Conservation (phyloP, 345 rosid genomes). For the Pseudoturritis turrita region DNA sequence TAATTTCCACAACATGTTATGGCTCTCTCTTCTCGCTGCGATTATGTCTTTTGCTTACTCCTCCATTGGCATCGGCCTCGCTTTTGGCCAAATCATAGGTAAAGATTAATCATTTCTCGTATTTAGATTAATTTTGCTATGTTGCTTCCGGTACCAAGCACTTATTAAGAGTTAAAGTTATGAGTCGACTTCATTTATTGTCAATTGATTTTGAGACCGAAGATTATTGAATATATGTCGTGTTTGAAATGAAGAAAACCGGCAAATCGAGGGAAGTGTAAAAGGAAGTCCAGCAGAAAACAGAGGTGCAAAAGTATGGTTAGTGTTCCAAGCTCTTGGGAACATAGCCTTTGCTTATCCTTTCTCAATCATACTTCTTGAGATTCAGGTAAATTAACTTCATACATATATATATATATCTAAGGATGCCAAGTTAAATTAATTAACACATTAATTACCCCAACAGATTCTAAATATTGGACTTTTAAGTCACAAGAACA, state of each 20-base stretch:
- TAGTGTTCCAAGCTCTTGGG: conserved; percentile 75
- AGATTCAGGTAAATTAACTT: conserved; percentile 52
- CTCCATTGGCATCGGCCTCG: conserved; percentile 33
- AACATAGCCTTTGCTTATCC: conserved; percentile 82
- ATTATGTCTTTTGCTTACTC: conserved; percentile 36
- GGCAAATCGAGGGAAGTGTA: conserved; percentile 48
- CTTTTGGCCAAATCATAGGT: conserved; percentile 28
- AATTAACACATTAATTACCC: neutral
- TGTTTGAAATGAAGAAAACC: conserved; percentile 34
- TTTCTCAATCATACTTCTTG: conserved; percentile 56
- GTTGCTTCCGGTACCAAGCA: neutral
- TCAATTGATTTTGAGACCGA: neutral
- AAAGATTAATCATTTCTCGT: neutral
- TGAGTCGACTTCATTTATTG: neutral
- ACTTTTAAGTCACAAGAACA: neutral
- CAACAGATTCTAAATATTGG: neutral
- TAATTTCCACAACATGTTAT: conserved; percentile 29
- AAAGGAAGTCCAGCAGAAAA: conserved; percentile 54
- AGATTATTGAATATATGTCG: neutral
- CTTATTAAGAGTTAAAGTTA: neutral
- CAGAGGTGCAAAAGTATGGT: conserved; percentile 50
- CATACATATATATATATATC: neutral
- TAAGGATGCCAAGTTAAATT: neutral
- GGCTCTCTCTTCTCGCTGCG: conserved; percentile 41
- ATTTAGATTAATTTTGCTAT: neutral